Evolutionary conservation across 106 monocot species (phyloP).

Genomic region (Allium sativum): DNA sequence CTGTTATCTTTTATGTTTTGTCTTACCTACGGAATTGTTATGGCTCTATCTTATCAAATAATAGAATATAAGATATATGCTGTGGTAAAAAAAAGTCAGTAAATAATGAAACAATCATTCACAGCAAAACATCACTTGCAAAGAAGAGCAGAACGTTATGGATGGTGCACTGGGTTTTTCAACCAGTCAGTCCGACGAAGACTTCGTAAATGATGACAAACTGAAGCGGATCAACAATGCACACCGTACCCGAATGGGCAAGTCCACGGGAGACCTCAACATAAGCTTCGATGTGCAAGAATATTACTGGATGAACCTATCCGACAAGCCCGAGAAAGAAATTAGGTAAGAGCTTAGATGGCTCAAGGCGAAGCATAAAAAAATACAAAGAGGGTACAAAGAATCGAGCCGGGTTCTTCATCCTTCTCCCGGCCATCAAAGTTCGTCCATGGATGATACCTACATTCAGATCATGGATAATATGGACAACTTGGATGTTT

Average conservation of each 20-base stretch:
- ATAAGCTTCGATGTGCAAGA: conserved; percentile 3
- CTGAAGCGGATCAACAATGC: conserved; percentile 4
- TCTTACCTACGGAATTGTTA: no score
- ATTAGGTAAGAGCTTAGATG: conserved; percentile 9
- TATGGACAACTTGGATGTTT: conserved; percentile 3
- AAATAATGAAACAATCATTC: no score
- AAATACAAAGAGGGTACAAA: conserved; percentile 7
- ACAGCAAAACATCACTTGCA: conserved; percentile 50
- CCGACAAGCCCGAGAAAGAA: conserved; percentile 2
- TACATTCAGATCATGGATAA: neutral
- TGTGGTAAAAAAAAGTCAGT: no score
- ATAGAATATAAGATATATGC: no score
- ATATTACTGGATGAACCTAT: conserved; percentile 5
- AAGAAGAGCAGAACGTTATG: conserved; percentile 9
- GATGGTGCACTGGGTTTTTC: conserved; percentile 3
- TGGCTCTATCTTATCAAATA: no score
- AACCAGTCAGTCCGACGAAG: conserved; percentile 14
- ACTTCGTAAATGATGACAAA: conserved; percentile 7
- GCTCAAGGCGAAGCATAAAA: conserved; percentile 24
- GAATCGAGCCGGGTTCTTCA: conserved; percentile 3
- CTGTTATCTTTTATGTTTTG: no score
- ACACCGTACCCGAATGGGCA: neutral
- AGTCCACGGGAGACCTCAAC: conserved; percentile 8
- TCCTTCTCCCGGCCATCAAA: conserved; percentile 13
- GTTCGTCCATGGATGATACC: conserved; percentile 4